Conservation (phyloP, 352 stramenopile species). For the Peronospora farinosa region DNA sequence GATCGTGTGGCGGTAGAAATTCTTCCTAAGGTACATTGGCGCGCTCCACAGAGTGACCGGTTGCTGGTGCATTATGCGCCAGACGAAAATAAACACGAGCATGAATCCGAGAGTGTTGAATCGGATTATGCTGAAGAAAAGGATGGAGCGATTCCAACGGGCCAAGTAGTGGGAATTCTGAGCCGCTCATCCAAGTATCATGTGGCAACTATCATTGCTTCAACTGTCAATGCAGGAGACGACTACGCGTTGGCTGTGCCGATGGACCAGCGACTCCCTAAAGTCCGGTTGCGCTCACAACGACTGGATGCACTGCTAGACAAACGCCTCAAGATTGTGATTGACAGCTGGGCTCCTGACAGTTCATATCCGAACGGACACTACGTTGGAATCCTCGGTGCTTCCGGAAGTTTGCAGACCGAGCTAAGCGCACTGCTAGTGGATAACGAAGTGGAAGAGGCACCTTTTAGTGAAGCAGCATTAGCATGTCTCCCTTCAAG, state of each 20-base stretch:
- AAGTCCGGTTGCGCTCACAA: constrained; percentile 75
- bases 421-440: constrained; percentile 81
- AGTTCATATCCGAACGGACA: constrained; percentile 76
- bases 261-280: constrained; percentile 76
- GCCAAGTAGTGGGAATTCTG: constrained; percentile 83
- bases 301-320: constrained; percentile 65
- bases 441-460: constrained; percentile 74
- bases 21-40: constrained; percentile 76
- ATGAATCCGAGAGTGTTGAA: constrained; percentile 21
- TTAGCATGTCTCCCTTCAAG: constrained; percentile 71
- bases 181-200: constrained; percentile 54
- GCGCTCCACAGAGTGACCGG: constrained; percentile 50
- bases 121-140: constrained; percentile 7
- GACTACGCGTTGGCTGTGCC: constrained; percentile 73
- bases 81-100: constrained; percentile 37
- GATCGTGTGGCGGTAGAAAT: constrained; percentile 94
- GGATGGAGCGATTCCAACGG: constrained; percentile 49
- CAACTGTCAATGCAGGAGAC: constrained; percentile 49
- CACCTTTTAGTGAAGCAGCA: constrained; percentile 79
- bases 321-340: constrained; percentile 77
- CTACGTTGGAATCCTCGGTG: constrained; percentile 70
- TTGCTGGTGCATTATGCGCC: constrained; percentile 64
- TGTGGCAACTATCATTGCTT: constrained; percentile 69
- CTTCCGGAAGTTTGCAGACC: constrained; percentile 54
- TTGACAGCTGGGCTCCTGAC: constrained; percentile 72